These are phyloP conservation scores for Vanrija pseudolonga DNA, from an alignment of 1,284 basidiomycete species.

Conservation along the genomic window DNA sequence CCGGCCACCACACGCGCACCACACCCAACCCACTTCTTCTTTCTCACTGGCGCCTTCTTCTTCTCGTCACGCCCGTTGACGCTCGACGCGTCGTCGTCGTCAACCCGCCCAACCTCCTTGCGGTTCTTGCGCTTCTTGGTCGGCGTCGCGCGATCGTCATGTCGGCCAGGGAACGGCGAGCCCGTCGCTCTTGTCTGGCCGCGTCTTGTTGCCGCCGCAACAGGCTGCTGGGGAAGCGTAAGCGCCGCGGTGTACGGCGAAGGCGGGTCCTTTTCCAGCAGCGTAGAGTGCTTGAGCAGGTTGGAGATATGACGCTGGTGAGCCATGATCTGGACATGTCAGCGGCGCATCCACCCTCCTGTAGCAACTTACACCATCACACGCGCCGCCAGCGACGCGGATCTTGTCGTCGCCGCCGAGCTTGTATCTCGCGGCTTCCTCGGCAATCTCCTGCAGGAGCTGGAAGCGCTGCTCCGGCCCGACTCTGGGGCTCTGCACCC, in stretches of 20 bases:
- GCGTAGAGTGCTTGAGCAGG: slow-evolving; percentile 41
- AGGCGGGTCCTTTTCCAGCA: slow-evolving; percentile 53
- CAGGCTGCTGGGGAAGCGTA: slow-evolving; percentile 58
- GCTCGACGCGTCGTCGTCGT: slow-evolving; percentile 45
- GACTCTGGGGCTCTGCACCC: slow-evolving; percentile 65
- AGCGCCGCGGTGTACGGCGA: slow-evolving; percentile 57
- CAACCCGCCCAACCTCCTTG: slow-evolving; percentile 23
- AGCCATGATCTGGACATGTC: slow-evolving; percentile 56
- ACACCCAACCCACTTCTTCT: slow-evolving; percentile 37
- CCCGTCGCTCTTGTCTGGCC: slow-evolving; percentile 33
- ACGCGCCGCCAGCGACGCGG: slow-evolving; percentile 88
- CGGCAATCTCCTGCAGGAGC: slow-evolving; percentile 86
- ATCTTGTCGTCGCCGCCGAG: slow-evolving; percentile 99
- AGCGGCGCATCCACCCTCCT: neutral
- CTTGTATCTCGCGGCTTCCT: slow-evolving; percentile 86
- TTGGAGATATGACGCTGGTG: slow-evolving; percentile 65
- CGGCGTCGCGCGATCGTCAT: slow-evolving; percentile 26
- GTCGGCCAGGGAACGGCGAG: slow-evolving; percentile 29
- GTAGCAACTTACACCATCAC: slow-evolving; percentile 62
- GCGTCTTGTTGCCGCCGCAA: slow-evolving; percentile 49
- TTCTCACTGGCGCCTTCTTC: slow-evolving; percentile 33
- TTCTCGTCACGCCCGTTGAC: slow-evolving; percentile 31
- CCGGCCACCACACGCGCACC: too few relatives aligned
- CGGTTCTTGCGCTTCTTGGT: slow-evolving; percentile 42
- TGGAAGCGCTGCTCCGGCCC: slow-evolving; percentile 76